Base-by-base conservation (phyloP, 352 stramenopile genomes). In the Hyphochytrium catenoides region DNA sequence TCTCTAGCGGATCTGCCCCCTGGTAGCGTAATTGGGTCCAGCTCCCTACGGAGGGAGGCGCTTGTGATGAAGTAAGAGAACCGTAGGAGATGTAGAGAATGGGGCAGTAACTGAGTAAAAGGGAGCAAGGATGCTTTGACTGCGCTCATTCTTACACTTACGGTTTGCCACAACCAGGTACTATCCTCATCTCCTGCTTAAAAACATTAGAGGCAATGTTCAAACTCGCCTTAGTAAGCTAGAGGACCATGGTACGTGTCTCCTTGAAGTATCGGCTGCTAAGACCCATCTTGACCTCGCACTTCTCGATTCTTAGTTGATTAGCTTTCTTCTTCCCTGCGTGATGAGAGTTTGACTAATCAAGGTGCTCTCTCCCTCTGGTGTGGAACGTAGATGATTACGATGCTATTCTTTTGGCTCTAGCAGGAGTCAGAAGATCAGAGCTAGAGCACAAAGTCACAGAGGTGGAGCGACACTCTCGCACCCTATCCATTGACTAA, bases 181-280 rank as follows among this genome's bases (percentile, higher is more conserved):
- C 34, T 62, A 69, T 54, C 69, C 69, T 1, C 59, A 59, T 20
- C 67, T 81, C 11, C 43, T 70, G 33, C 70, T 84, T 50, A 78
- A 82, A 52, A 74, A 60, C 9, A 56, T 87, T 34, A 60, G 72
- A 20, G 72, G 72, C 22, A 87, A 87, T 50, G 74, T 87, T 39
- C 71, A 84, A 51, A 84, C 72, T 35, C 56, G 69, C 12, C 47
- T 87, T 35, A 56, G 57, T 4, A 87, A 87, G 43, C 44, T 87
- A 29, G 72, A 87, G 32, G 55, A 75, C 41, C 53, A 66, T 39
- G 44, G 35, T 45, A 38, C 17, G 2, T 2, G 23, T 3, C n/a
- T n/a, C n/a, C n/a, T n/a, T n/a, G n/a, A n/a, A n/a, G n/a, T n/a
- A n/a, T n/a, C n/a, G n/a, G n/a, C n/a, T n/a, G n/a, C n/a, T n/a